Percentiles rank a stretch among this genome's conserved stretches.
phyloP scores from a whole-genome alignment of 352 stramenopile genomes.

The Thalassiosira mediterranea region DNA sequence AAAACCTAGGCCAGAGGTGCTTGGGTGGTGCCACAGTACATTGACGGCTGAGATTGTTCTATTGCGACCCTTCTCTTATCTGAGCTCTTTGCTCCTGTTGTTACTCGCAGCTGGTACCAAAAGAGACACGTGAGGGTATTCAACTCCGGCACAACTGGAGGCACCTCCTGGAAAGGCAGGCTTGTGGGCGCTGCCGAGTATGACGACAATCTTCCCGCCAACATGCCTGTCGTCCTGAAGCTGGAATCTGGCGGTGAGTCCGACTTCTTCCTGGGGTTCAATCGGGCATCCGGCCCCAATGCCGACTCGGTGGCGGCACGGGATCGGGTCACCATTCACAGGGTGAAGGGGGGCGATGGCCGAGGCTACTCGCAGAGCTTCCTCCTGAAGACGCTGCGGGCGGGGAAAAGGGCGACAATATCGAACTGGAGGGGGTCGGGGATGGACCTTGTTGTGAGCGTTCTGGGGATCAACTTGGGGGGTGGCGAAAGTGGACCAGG shows the following conservation, averaged over 20 bases:
- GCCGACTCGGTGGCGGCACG: constrained; percentile 12
- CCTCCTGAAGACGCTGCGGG: constrained; percentile 16
- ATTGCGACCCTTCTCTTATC: no score
- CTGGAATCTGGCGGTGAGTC: constrained; percentile 25
- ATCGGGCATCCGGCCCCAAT: constrained; percentile 51
- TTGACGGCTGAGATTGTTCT: no score
- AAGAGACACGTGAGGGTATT: constrained; percentile 17
- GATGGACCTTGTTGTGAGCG: constrained; percentile 12
- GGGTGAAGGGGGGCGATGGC: constrained; percentile 15
- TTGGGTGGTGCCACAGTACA: no score
- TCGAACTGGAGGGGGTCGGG: constrained; percentile 20
- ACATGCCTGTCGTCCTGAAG: constrained; percentile 39
- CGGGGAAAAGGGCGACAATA: constrained; percentile 11
- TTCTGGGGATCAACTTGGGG: constrained; percentile 33
- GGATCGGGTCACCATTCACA: constrained; percentile 35
- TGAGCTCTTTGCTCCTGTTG: no score
- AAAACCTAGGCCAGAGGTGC: no score
- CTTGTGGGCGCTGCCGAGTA: constrained; percentile 55
- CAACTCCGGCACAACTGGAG: constrained; percentile 28
- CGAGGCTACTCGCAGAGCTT: constrained; percentile 28
- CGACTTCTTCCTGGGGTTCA: constrained; percentile 58
- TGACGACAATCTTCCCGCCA: constrained; percentile 32
- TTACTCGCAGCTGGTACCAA: no score
- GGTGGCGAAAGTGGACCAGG: constrained; percentile 25
- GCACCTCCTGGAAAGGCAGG: constrained; percentile 17